Evolutionary conservation across 2,329 filamentous ascomycete genomes (phyloP).

Genomic region (Colletotrichum lupini): DNA sequence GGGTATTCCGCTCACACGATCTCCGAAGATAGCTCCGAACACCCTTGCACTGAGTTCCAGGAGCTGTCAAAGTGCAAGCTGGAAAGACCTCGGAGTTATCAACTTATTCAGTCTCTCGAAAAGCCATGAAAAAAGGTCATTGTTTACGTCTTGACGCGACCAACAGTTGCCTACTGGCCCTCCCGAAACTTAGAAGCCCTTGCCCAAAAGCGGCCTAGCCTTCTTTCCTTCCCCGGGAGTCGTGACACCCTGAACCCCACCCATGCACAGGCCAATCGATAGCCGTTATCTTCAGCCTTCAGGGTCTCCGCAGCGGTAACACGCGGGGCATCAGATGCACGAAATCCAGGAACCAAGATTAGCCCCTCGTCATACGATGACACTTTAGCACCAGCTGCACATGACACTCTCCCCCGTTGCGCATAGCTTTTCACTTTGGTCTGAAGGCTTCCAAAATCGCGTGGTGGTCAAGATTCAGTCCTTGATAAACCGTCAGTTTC

Average conservation of each 20-base stretch:
- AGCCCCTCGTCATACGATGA: not conserved
- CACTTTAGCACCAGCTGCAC: not conserved
- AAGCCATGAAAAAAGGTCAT: not conserved
- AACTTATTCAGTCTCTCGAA: not conserved
- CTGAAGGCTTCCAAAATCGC: too few species aligned
- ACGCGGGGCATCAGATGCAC: slow-evolving; percentile 16
- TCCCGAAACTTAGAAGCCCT: not conserved
- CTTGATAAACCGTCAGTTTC: not conserved
- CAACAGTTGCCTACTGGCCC: not conserved
- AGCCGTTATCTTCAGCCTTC: not conserved
- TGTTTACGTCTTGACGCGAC: not conserved
- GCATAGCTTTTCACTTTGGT: not conserved
- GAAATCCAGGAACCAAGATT: slow-evolving; percentile 14
- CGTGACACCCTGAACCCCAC: not conserved
- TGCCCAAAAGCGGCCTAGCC: not conserved
- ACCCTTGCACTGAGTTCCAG: not conserved
- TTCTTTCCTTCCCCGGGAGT: not conserved
- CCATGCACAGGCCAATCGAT: slow-evolving; percentile 7
- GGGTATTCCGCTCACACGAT: slow-evolving; percentile 23
- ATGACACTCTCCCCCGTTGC: not conserved
- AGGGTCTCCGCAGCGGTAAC: slow-evolving; percentile 12
- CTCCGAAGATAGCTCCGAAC: slow-evolving; percentile 33
- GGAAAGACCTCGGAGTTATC: not conserved
- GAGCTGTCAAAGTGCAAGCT: too few species aligned
- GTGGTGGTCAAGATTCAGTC: not conserved